Conservation (phyloP, 306 rosid species). For the Neltuma alba region DNA sequence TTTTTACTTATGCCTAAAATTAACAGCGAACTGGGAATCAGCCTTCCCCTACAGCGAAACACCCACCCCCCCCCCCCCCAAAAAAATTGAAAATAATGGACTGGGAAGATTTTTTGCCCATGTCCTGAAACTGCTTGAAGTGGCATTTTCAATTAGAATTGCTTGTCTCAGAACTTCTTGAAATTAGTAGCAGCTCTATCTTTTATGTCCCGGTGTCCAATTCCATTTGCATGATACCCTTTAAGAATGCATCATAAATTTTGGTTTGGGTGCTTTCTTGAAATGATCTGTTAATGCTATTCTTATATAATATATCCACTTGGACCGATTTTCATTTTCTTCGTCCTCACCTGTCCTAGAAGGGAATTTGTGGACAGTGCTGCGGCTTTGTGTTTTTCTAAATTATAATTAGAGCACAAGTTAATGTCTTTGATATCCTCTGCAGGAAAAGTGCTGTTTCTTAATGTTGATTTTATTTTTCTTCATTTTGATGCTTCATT, state of each 20-base stretch:
- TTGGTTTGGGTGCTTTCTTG: neutral
- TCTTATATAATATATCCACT: neutral
- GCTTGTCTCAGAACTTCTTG: neutral
- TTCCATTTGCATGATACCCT: neutral
- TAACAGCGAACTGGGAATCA: neutral
- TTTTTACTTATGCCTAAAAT: neutral
- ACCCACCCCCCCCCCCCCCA: too few species aligned
- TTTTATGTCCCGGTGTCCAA: neutral
- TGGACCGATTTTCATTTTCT: neutral
- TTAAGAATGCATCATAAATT: neutral
- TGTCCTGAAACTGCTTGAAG: neutral
- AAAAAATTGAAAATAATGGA: neutral
- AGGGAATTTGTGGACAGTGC: neutral
- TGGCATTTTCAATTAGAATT: neutral
- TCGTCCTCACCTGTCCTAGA: neutral
- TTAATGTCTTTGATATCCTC: slow-evolving; percentile 8
- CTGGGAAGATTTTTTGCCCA: neutral
- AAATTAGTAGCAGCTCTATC: neutral
- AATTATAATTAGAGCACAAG: neutral
- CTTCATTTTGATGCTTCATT: slow-evolving; percentile 28
- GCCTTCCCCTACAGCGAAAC: too few species aligned
- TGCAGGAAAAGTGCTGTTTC: neutral
- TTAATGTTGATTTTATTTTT: slow-evolving; percentile 9
- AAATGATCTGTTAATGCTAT: neutral
- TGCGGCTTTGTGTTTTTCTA: neutral